Conservation (phyloP, 768 basidiomycete species). For the Sporobolomyces roseus region DNA sequence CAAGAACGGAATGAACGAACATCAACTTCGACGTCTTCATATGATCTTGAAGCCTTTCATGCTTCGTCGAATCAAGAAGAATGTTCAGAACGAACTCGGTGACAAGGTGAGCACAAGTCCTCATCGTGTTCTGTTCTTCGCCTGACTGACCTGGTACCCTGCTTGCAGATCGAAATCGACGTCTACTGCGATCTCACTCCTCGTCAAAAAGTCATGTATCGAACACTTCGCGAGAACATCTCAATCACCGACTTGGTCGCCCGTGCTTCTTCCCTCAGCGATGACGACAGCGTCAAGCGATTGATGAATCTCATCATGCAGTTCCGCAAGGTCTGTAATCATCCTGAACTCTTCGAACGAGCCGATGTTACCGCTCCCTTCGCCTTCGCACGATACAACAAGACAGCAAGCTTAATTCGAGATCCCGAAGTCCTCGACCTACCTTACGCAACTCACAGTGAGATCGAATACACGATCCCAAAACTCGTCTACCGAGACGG, state of each 20-base stretch:
- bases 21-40: conserved; percentile 88
- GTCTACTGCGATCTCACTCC: conserved; percentile 90
- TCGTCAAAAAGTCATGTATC: conserved; percentile 83
- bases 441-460: conserved; percentile 81
- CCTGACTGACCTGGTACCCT: not conserved
- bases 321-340: conserved; percentile 98
- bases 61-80: conserved; percentile 91
- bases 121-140: not conserved
- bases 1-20: conserved; percentile 81
- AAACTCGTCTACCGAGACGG: conserved; percentile 58
- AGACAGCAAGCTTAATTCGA: conserved; percentile 72
- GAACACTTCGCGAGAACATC: conserved; percentile 82
- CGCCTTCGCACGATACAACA: conserved; percentile 77
- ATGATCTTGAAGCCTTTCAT: conserved; percentile 99
- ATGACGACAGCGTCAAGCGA: conserved; percentile 86
- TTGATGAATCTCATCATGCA: conserved; percentile 99
- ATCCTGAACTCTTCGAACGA: conserved; percentile 94
- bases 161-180: conserved; percentile 82
- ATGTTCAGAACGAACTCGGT: conserved; percentile 98
- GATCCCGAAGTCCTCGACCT: conserved; percentile 79
- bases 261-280: conserved; percentile 77
- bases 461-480: conserved; percentile 75
- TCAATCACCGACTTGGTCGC: conserved; percentile 90
- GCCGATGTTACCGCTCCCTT: conserved; percentile 92
- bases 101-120: conserved; percentile 67